A percentile compares a stretch with the other conserved stretches of the same genome.
Evolutionary conservation across 139 green algal genomes (phyloP).

Genomic region (Diplosphaera chodatii): DNA sequence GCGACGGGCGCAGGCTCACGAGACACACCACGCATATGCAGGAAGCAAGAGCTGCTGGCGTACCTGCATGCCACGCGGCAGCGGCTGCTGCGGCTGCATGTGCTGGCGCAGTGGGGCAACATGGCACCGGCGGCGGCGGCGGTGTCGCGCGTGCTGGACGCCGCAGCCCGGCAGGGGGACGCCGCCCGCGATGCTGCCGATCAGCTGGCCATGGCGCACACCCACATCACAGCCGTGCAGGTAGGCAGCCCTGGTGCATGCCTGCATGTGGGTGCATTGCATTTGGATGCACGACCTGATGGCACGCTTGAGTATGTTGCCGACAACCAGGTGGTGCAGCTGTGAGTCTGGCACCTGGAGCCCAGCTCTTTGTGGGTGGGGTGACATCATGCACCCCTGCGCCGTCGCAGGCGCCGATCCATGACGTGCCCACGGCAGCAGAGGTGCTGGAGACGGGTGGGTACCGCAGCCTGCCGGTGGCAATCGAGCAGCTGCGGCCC

Average conservation of each 20-base stretch:
- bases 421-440: not conserved
- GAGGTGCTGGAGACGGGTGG: not conserved
- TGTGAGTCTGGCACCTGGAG: no score
- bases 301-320: no score
- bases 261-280: not conserved
- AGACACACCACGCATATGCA: not conserved
- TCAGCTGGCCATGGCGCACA: not conserved
- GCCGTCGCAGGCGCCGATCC: not conserved
- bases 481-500: not conserved
- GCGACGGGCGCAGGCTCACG: no score
- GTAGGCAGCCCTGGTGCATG: not conserved
- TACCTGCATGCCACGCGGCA: not conserved
- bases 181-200: not conserved
- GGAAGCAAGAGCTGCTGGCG: not conserved
- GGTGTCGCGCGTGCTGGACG: not conserved
- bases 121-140: not conserved
- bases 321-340: no score
- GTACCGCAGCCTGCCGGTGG: not conserved
- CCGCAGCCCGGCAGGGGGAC: not conserved
- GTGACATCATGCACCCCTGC: no score
- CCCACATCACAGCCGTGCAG: not conserved
- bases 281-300: not conserved
- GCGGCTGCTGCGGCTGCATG: not conserved
- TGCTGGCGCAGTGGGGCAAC: conserved; percentile 1
- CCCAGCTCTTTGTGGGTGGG: no score